Percentiles rank a stretch among this genome's conserved stretches.
phyloP scores from a whole-genome alignment of 139 green algal species.

The Closterium sp. region DNA sequence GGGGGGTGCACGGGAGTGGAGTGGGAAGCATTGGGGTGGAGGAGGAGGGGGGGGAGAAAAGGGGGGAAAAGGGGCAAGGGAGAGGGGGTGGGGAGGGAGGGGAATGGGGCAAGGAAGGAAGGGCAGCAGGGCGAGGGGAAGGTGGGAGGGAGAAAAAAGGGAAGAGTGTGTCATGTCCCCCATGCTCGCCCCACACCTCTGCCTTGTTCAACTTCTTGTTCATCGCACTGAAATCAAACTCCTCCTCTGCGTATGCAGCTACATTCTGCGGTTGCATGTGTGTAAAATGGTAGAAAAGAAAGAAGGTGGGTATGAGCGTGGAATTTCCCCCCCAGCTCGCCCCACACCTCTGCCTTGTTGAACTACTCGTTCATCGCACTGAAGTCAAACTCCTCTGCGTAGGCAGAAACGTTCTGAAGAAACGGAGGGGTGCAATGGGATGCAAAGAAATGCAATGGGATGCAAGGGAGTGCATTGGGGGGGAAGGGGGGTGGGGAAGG shows the following conservation, averaged over 20 bases:
- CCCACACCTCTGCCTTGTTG: conserved; percentile 57
- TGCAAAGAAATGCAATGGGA: too few relatives aligned
- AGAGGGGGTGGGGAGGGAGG: background rate
- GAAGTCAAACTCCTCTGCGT: conserved; percentile 56
- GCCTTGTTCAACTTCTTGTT: conserved; percentile 57
- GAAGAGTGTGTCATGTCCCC: background rate
- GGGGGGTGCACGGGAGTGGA: background rate
- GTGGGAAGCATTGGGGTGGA: too few relatives aligned
- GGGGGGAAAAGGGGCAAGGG: background rate
- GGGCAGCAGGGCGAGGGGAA: background rate
- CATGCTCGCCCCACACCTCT: conserved; percentile 39
- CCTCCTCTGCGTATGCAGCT: conserved; percentile 24
- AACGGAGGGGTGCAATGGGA: background rate
- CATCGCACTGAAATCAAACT: conserved; percentile 54
- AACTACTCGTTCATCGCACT: conserved; percentile 55
- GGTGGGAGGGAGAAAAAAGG: background rate
- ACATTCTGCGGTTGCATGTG: too few relatives aligned
- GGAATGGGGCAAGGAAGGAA: background rate
- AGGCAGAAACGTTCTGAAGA: background rate
- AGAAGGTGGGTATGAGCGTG: too few relatives aligned
- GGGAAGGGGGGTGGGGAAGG: background rate
- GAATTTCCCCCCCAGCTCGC: conserved; percentile 36
- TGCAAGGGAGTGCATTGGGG: too few relatives aligned
- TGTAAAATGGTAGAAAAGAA: too few relatives aligned
- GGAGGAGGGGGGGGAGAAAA: background rate